Percentiles rank a stretch among this genome's conserved stretches.
Conservation (phyloP, 192 early-diverging fungal genomes). For the Bifiguratus adelaidae region DNA sequence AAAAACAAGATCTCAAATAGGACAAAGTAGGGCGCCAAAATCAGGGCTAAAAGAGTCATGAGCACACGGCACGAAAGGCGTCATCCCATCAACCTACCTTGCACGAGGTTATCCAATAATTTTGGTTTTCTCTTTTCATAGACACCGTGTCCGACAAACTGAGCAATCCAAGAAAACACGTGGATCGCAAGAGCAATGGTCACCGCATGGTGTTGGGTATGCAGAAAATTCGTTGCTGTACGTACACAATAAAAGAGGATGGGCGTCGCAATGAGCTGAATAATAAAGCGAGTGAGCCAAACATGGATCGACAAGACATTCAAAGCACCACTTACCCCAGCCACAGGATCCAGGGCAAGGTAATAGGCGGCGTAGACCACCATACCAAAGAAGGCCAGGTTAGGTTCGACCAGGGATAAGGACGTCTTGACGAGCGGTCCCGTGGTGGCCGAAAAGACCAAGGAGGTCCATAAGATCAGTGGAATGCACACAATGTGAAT, state of each 20-base stretch:
- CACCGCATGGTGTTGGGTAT: slow-evolving; percentile 33
- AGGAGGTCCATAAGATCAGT: slow-evolving; percentile 70
- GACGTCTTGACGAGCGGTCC: slow-evolving; percentile 28
- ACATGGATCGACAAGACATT: slow-evolving; percentile 4
- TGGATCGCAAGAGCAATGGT: slow-evolving; percentile 48
- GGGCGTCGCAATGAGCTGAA: slow-evolving; percentile 41
- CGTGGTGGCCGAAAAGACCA: slow-evolving; percentile 45
- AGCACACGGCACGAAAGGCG: not conserved
- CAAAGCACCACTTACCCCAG: slow-evolving; percentile 42
- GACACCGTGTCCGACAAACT: slow-evolving; percentile 87
- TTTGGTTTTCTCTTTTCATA: slow-evolving; percentile 83
- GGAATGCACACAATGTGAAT: slow-evolving; percentile 91
- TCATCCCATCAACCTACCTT: slow-evolving; percentile 38
- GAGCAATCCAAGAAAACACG: slow-evolving; percentile 69
- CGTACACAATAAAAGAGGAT: slow-evolving; percentile 48
- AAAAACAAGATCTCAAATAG: slow-evolving; percentile 77
- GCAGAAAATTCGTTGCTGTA: slow-evolving; percentile 51
- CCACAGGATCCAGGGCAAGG: slow-evolving; percentile 55
- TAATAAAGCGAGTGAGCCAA: not conserved
- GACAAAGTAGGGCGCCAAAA: slow-evolving; percentile 93
- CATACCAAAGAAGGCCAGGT: slow-evolving; percentile 44
- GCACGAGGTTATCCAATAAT: slow-evolving; percentile 73
- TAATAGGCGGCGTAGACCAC: slow-evolving; percentile 66
- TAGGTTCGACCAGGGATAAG: slow-evolving; percentile 28
- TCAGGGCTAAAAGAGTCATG: slow-evolving; percentile 43